phyloP scores from a whole-genome alignment of 257 asterid species.

The Solanum paucissectum region DNA sequence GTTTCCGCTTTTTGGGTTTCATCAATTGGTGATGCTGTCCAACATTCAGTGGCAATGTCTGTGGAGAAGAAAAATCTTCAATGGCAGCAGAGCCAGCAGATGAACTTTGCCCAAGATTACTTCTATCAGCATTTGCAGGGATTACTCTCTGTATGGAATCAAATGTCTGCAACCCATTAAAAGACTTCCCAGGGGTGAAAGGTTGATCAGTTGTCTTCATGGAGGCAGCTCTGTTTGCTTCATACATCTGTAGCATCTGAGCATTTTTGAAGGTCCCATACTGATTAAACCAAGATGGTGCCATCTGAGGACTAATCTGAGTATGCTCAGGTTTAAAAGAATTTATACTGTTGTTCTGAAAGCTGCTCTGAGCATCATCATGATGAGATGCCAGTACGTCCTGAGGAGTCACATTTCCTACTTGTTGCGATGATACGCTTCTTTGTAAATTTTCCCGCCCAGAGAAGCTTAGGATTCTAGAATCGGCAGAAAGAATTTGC shows the following conservation, averaged over 20 bases:
- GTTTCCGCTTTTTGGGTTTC: slow-evolving; percentile 50
- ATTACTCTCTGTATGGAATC: slow-evolving; percentile 30
- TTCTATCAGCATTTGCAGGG: slow-evolving; percentile 23
- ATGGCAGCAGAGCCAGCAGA: slow-evolving; percentile 18
- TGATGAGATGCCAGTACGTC: slow-evolving; percentile 18
- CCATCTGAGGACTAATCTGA: slow-evolving; percentile 62
- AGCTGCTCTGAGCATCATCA: slow-evolving; percentile 20
- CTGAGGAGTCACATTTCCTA: slow-evolving; percentile 32
- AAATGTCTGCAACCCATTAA: slow-evolving; percentile 21
- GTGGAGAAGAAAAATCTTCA: slow-evolving; percentile 30
- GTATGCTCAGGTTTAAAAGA: slow-evolving; percentile 19
- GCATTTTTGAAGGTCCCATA: slow-evolving; percentile 56
- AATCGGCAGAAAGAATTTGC: slow-evolving; percentile 34
- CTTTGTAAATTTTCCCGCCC: slow-evolving; percentile 21
- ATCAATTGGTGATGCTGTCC: slow-evolving; percentile 20
- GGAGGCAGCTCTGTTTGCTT: slow-evolving; percentile 22
- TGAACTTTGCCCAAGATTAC: slow-evolving; percentile 15
- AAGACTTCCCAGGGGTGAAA: slow-evolving; percentile 25
- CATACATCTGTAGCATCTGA: slow-evolving; percentile 30
- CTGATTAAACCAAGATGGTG: slow-evolving; percentile 81
- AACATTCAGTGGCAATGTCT: slow-evolving; percentile 10
- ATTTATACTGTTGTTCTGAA: slow-evolving; percentile 1
- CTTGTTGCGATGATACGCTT: slow-evolving; percentile 26
- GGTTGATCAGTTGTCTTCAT: slow-evolving; percentile 31
- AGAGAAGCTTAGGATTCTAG: slow-evolving; percentile 30